Base-by-base conservation (phyloP, 2,329 filamentous ascomycete species). In the Trichoderma sp. region DNA sequence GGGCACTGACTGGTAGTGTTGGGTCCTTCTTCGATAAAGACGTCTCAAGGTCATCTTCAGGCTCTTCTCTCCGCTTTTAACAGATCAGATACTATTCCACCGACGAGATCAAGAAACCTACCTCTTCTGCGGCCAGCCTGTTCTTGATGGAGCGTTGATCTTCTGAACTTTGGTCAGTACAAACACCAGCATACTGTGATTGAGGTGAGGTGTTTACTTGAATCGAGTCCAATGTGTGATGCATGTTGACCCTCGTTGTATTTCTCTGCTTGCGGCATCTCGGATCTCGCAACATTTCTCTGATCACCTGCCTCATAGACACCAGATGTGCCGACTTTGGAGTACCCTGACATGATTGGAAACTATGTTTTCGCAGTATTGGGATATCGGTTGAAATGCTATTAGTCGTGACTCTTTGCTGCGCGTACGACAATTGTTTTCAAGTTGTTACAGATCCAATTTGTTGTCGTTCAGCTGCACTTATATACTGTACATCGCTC, bases 271-370 rank as follows among this genome's bases (percentile, higher is more conserved):
- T 85, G 84, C 28, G 86, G 79, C 47, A 78, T 58, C 77, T 88
- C 84, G 2, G 87, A 85, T 72, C 87, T 79, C 73, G 88, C 87
- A 73, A 82, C 79, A 80, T 90, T 93, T 77, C 88, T 87, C 85
- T 96, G 93, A 82, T 96, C 93, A 72, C 90, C 91, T 71, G 87
- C 90, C 83, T 95, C 92, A 83, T 96, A 95, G 79, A 93, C 83
- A 73, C 82, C 80, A 74, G 82, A 77, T 80, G 84, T 86, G 76
- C 93, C 93, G 79, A 95, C 92, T 79, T 85, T 91, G 71, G 91
- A 93, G 73, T 84, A 77, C 73, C 79, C 80, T 72, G 79, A 78
- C 81, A 82, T 82, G 71, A 47, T 79, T 68, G 53, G 17, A 74
- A 63, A 28, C 20, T 55, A 3, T 1, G 13, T 39, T 57, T 43